Evolutionary conservation across 1,284 basidiomycete genomes (phyloP), one percentile per base, ranked within the genome.

Genomic region (Stereum hirsutum): DNA sequence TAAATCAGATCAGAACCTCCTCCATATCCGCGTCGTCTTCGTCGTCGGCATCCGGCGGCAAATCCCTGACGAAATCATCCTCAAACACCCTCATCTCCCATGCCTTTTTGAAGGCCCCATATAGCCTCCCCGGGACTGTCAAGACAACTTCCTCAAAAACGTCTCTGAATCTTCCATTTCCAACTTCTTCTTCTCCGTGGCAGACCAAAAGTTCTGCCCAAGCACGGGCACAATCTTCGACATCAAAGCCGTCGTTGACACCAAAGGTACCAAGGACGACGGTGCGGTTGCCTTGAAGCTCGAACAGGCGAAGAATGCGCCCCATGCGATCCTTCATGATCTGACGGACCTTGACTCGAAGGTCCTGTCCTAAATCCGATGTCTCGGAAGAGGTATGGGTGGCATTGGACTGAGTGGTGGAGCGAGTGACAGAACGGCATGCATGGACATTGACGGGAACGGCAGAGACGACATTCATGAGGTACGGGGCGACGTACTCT

Each of bases 201-300:
- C 68, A 69, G 6, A 64, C 63, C 19, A 75, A 57, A 1, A 76
- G 54, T 55, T 75, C 72, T 12, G 74, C 75, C 78, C 80, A 84
- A 12, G 80, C 63, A 38, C 57, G 56, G 2, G 78, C 80, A 27
- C 84, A 66, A 44, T 65, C 60, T 40, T 65, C 67, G 32, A 70
- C 61, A 14, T 50, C 62, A 62, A 50, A 52, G 52, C 39, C 69
- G 17, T 49, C 48, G 37, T 46, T 65, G 46, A 66, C 70, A 25
- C 74, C 72, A 45, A 75, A 74, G 8, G 65, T 63, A 31, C 72
- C 69, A 5, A 75, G 60, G 14, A 76, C 60, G 26, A 76, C 51
- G 1, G 57, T 58, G 12, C 60, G 59, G 49, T 73, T 59, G 31
- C 71, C 70, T 20, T 59, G 57, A 23, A 62, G 59, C 51, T 72